Evolutionary conservation across 2,329 filamentous ascomycete species (phyloP), one percentile per base, ranked within the genome.

Genomic region (Allantophomopsis cytisporea): DNA sequence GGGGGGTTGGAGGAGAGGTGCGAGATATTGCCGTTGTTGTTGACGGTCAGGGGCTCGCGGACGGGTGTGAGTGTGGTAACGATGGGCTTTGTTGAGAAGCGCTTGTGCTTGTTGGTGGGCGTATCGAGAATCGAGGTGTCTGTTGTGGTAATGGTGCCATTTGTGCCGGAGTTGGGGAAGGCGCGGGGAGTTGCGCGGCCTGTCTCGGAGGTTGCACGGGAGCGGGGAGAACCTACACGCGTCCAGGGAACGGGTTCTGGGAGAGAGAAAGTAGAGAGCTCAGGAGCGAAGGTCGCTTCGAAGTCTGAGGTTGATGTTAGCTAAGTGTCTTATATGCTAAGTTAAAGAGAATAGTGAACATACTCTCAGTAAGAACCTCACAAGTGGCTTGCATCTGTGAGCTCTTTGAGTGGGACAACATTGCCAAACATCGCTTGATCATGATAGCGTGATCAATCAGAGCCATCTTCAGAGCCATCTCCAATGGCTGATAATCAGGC

Each of bases 381-480:
- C 73, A 64, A 35, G 63, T 65, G 44, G 60, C 65, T 50, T 59
- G 66, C 56, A 73, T 76, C 59, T 63, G 69, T 57, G 66, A 74
- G 58, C 72, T 76, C 31, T 60, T 71, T 63, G 49, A 48, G 38
- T 72, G 76, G 42, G 71, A 69, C 57, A 85, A 84, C 49, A 78
- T 68, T 4, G 68, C 68, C 45, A 96, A 60, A 51, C 85, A 89
- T 46, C 85, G 78, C 62, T 89, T 87, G 50, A 96, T 77, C 58
- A 85, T 80, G 43, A 94, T 72, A 2, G 86, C 85, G 58, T 96
- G 88, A 52, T 96, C 91, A 33, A 94, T 72, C 21, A 96, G 69
- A 1, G 86, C 83, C 56, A 88, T 83, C 53, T 81, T 82, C 47
- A 96, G 76, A 2, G 87, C 84, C 37, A 74, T 84, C 47, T 93